These are phyloP conservation scores for Debaryomycetaceae sp. DNA, from an alignment of 1,139 yeast genomes.

Conservation along the genomic window DNA sequence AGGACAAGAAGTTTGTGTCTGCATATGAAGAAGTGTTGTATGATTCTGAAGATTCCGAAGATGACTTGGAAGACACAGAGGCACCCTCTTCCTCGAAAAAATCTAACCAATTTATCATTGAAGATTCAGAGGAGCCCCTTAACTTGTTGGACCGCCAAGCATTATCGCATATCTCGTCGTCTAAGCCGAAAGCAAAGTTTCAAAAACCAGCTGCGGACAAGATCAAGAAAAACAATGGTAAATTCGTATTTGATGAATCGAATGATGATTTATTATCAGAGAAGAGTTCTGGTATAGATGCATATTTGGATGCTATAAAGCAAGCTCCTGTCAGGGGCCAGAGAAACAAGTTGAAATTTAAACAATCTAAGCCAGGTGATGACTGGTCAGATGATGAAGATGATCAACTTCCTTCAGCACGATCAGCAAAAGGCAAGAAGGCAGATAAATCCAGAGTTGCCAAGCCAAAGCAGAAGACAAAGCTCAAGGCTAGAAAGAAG, in stretches of 20 bases:
- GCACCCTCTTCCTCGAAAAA: slow-evolving; percentile 28
- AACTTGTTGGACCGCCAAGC: slow-evolving; percentile 86
- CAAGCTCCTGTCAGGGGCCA: slow-evolving; percentile 94
- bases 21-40: slow-evolving; percentile 82
- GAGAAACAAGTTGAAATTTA: slow-evolving; percentile 83
- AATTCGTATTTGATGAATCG: slow-evolving; percentile 46
- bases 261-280: slow-evolving; percentile 53
- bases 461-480: slow-evolving; percentile 44
- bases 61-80: slow-evolving; percentile 28
- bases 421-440: slow-evolving; percentile 9
- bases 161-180: slow-evolving; percentile 80
- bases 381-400: slow-evolving; percentile 49
- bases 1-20: slow-evolving; percentile 56
- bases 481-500: slow-evolving; percentile 55
- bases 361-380: slow-evolving; percentile 54
- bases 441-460: slow-evolving; percentile 24
- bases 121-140: slow-evolving; percentile 77
- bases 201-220: slow-evolving; percentile 42
- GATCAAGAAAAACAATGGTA: slow-evolving; percentile 52
- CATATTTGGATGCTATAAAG: slow-evolving; percentile 89
- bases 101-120: slow-evolving; percentile 66
- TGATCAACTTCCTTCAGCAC: slow-evolving; percentile 12
- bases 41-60: slow-evolving; percentile 55
- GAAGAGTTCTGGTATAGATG: slow-evolving; percentile 66
- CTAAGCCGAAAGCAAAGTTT: slow-evolving; percentile 64